Base-by-base conservation (phyloP, 768 basidiomycete species). In the Dacryopinax spathularia region DNA sequence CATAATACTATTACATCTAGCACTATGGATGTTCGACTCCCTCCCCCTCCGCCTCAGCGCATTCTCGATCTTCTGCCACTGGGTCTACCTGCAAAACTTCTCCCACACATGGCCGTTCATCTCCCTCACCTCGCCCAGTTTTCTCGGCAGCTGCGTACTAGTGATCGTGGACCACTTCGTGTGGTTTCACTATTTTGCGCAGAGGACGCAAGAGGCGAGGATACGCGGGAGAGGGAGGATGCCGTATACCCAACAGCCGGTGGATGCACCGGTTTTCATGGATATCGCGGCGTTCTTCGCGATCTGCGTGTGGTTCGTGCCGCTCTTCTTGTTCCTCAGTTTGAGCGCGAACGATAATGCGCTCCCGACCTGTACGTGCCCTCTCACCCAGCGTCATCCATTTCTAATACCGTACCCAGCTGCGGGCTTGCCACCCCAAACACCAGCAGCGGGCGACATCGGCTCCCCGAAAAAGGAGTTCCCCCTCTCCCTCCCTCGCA, bases 291-390 rank as follows among this genome's bases (percentile, higher is more conserved):
- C 78, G 12, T 80, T 77, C 68, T 80, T 80, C 66, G 78, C 73
- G 1, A 71, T 78, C 37, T 78, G 77, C 69, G 76, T 80, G 1
- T 77, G 77, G 76, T 71, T 77, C 64, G 74, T 88, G 7, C 96
- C 96, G 1, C 74, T 99, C 33, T 99, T 95, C 75, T 75, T 99
- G 33, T 99, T 99, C 79, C 77, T 99, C 64, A 95, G 92, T 70
- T 77, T 99, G 61, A 94, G 91, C 66, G 95, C 96, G 16, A 98
- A 97, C 67, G 96, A 99, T 72, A 91, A 98, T 70, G 91, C 94
- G 1, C 80, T 98, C 16, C 96, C 96, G 4, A 79, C 79, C 4
- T 33, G 59, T 60, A 18, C n/a, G 13, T 22, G 13, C 22, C 37
- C 2, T 41, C 1, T 7, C 36, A 1, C 33, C 63, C 33, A 39